Conservation (phyloP, 495 filamentous ascomycete species). For the Aspergillus steynii region DNA sequence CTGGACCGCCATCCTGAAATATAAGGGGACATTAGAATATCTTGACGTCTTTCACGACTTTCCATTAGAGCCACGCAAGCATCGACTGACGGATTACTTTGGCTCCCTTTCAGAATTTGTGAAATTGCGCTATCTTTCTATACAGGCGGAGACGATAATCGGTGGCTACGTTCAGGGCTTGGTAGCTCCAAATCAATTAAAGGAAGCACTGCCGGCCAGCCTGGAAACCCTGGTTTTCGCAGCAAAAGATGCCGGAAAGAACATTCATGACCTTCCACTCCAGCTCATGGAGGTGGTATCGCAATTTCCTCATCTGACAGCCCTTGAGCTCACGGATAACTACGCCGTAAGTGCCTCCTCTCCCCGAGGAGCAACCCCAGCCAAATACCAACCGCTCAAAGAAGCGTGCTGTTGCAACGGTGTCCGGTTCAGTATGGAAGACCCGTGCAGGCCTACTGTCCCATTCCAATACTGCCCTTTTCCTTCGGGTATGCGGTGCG, state of each 20-base stretch:
- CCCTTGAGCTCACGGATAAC: neutral
- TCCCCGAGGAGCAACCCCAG: neutral
- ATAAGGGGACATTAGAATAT: neutral
- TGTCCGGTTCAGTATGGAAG: slow-evolving; percentile 2
- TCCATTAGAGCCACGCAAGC: neutral
- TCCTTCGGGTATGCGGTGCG: slow-evolving; percentile 6
- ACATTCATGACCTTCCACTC: neutral
- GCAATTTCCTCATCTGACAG: neutral
- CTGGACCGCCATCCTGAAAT: neutral
- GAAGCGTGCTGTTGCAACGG: slow-evolving; percentile 1
- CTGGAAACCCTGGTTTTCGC: slow-evolving; percentile 2
- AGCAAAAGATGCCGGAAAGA: too few species aligned
- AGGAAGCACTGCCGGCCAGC: slow-evolving; percentile 1
- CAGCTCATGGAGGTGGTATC: neutral
- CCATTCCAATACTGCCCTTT: slow-evolving; percentile 5
- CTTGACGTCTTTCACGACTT: neutral
- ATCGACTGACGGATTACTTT: neutral
- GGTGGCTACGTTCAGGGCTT: slow-evolving; percentile 2
- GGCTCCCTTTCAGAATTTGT: neutral
- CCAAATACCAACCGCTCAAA: slow-evolving; percentile 1
- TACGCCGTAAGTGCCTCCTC: neutral
- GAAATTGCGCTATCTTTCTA: slow-evolving; percentile 5
- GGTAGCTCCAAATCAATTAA: slow-evolving; percentile 5
- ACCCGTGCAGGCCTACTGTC: neutral
- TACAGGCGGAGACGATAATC: neutral